A percentile compares a stretch with the other conserved stretches of the same genome.
phyloP scores from a whole-genome alignment of 352 stramenopile species.

The Phytophthora chlamydospora region DNA sequence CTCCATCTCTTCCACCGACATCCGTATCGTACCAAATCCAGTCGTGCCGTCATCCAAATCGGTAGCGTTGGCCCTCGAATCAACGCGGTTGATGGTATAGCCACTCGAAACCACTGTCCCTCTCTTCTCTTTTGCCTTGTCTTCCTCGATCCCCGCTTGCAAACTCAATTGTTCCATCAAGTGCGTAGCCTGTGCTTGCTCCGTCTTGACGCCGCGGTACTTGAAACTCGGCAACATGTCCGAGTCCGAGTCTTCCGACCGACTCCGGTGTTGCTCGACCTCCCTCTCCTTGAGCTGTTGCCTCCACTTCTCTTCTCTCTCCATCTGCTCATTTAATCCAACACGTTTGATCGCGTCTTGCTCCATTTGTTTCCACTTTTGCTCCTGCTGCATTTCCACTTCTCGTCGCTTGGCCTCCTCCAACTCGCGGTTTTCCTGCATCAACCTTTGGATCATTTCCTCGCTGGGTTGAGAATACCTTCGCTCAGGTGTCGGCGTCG shows the following conservation, averaged over 20 bases:
- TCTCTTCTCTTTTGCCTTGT: not conserved
- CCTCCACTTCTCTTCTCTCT: slow-evolving; percentile 22
- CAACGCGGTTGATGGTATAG: slow-evolving; percentile 7
- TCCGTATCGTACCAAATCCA: slow-evolving; percentile 22
- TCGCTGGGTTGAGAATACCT: slow-evolving; percentile 22
- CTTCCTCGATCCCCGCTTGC: slow-evolving; percentile 4
- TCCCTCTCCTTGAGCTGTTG: slow-evolving; percentile 7
- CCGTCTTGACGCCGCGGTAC: slow-evolving; percentile 7
- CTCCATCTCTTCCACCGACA: slow-evolving; percentile 29
- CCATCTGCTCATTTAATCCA: slow-evolving; percentile 16
- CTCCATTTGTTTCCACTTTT: slow-evolving; percentile 28
- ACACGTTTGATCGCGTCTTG: slow-evolving; percentile 17
- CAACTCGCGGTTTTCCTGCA: slow-evolving; percentile 33
- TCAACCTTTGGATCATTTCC: slow-evolving; percentile 29
- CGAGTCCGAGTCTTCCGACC: slow-evolving; percentile 10
- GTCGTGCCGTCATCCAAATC: not conserved
- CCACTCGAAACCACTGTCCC: slow-evolving; percentile 3
- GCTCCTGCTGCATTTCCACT: slow-evolving; percentile 22
- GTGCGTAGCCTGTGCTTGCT: slow-evolving; percentile 1
- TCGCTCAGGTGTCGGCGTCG: not conserved
- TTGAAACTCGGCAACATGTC: slow-evolving; percentile 21
- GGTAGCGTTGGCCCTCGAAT: not conserved
- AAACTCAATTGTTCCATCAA: slow-evolving; percentile 18
- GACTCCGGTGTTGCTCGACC: not conserved
- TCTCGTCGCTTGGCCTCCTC: slow-evolving; percentile 20